phyloP scores from a whole-genome alignment of 2,329 filamentous ascomycete genomes.

The Penicillium verrucosum region DNA sequence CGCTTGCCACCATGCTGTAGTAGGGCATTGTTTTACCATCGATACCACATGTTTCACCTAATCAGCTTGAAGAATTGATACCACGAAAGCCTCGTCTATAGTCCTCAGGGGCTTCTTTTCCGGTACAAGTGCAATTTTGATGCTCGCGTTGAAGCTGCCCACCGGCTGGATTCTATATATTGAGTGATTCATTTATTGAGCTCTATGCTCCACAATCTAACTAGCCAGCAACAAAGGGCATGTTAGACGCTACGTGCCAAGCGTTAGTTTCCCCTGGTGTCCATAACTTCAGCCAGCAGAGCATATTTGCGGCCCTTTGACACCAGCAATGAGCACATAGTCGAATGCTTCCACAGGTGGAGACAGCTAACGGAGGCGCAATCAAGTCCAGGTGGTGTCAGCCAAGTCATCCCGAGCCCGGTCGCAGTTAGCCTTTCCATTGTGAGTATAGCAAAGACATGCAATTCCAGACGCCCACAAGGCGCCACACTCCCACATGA shows the following conservation, averaged over 20 bases:
- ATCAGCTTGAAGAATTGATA: neutral
- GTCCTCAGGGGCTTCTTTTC: neutral
- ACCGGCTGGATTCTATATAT: neutral
- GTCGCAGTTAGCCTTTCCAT: constrained; percentile 13
- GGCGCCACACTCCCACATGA: constrained; percentile 15
- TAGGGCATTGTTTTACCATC: neutral
- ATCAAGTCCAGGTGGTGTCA: constrained; percentile 12
- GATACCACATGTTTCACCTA: neutral
- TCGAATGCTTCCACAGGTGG: neutral
- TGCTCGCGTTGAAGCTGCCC: neutral
- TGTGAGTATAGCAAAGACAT: constrained; percentile 14
- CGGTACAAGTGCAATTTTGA: neutral
- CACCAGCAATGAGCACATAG: neutral
- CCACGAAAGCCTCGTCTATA: neutral
- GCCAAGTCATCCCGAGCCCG: constrained; percentile 12
- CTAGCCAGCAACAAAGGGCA: rapidly evolving
- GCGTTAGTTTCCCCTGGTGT: neutral
- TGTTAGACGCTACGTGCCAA: neutral
- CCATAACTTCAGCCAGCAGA: neutral
- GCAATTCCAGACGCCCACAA: constrained; percentile 14
- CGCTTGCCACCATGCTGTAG: neutral
- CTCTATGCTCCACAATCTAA: neutral
- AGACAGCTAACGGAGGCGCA: neutral
- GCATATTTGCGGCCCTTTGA: neutral
- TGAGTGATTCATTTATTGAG: neutral